Evolutionary conservation across 257 asterid species (phyloP).

Genomic region (Plectranthus barbatus): DNA sequence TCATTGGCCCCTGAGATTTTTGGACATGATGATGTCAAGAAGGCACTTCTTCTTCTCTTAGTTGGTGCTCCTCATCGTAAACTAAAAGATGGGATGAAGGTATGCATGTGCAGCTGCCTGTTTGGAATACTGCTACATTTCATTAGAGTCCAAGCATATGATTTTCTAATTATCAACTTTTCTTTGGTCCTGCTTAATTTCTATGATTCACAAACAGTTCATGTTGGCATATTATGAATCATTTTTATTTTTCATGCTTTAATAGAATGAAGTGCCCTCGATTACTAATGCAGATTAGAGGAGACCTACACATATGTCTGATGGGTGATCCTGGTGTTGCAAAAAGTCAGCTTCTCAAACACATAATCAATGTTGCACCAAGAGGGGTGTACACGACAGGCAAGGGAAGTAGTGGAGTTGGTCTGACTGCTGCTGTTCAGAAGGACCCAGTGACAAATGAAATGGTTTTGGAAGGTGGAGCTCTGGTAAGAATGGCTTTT

Average conservation of each 20-base stretch:
- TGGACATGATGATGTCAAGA: constrained; percentile 90
- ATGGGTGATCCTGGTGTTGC: constrained; percentile 92
- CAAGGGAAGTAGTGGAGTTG: constrained; percentile 98
- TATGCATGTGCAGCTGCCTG: constrained; percentile 17
- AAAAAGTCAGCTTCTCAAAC: constrained; percentile 97
- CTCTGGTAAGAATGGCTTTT: constrained; percentile 56
- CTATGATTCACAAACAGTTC: background rate
- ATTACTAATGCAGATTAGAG: constrained; percentile 17
- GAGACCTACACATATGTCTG: constrained; percentile 23
- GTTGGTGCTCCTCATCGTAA: constrained; percentile 97
- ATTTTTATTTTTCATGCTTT: background rate
- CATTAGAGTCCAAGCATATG: background rate
- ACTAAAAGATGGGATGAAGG: constrained; percentile 97
- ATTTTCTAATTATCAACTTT: background rate
- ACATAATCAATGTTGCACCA: constrained; percentile 94
- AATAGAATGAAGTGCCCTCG: background rate
- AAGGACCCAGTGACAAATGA: constrained; percentile 96
- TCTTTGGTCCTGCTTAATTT: background rate
- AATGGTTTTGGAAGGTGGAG: constrained; percentile 99
- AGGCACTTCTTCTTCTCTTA: constrained; percentile 93
- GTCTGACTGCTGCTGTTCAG: constrained; percentile 98
- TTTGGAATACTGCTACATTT: background rate
- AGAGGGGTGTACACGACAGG: constrained; percentile 97
- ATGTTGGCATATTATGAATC: background rate
- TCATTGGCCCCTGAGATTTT: constrained; percentile 93